Evolutionary conservation across 2,329 filamentous ascomycete genomes (phyloP), one percentile per base, ranked within the genome.

Genomic region (Ambrosiella xylebori): DNA sequence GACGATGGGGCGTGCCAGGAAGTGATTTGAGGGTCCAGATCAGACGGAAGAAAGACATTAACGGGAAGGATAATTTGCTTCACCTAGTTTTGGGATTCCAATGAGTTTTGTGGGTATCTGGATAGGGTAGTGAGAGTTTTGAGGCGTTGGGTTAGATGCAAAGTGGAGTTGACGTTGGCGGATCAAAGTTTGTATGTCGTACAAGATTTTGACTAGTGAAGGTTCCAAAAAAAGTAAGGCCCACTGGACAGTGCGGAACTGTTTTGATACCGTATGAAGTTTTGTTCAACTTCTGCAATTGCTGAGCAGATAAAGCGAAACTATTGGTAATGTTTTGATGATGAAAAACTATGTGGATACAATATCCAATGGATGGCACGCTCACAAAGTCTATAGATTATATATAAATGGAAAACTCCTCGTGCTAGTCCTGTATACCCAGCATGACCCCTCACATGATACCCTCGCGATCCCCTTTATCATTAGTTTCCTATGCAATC

Each of bases 401-500:
- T 15, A 2, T 47, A 17, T 15, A 17, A 15, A 47, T 47, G 9
- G 15, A 15, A 5, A 53, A 37, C 51, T n/a, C 36, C n/a, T 17
- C n/a, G 12, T 13, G 15, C 44, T 40, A 57, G 55, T 57, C 7
- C 55, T 57, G 55, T 57, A 41, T 50, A 50, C 37, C 47, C 40
- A 45, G 40, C 40, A 36, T 15, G 11, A 19, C 36, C 37, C 54
- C 49, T 36, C 12, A 7, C 45, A 2, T 27, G 40, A n/a, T 19
- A 15, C 38, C 35, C 7, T 12, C 44, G 2, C 27, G 44, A 9
- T 11, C 27, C n/a, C 56, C 36, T 9, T 44, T 1, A 13, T 8
- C 19, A 11, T 35, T 64, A 68, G 39, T 69, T 66, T n/a, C n/a
- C 50, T 39, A 64, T 65, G 9, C 64, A 65, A 37, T 67, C 67